phyloP scores from a whole-genome alignment of 1,284 basidiomycete species.

The Cryptococcus sp. region DNA sequence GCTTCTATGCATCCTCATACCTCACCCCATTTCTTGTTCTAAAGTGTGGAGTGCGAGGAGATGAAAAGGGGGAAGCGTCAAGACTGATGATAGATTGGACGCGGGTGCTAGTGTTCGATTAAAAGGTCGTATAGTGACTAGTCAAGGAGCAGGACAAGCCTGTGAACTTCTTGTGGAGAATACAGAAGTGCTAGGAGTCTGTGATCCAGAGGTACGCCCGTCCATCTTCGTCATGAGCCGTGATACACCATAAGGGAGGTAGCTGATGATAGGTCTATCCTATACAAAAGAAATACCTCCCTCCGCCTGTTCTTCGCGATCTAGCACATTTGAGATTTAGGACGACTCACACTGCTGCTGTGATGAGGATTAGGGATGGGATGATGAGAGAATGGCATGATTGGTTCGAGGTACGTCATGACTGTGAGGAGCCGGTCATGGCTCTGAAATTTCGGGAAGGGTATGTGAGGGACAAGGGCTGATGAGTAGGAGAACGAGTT shows the following conservation, averaged over 20 bases:
- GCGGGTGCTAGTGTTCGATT: constrained; percentile 64
- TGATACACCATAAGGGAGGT: too few relatives aligned
- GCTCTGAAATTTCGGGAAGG: neutral
- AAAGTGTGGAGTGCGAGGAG: neutral
- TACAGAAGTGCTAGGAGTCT: constrained; percentile 65
- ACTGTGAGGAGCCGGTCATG: neutral
- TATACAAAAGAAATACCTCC: constrained; percentile 76
- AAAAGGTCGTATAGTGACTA: constrained; percentile 61
- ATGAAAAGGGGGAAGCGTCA: neutral
- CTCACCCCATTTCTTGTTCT: neutral
- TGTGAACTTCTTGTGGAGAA: constrained; percentile 68
- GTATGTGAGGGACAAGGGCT: constrained; percentile 1
- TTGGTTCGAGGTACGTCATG: constrained; percentile 64
- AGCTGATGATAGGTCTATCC: constrained; percentile 61
- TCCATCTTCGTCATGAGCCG: neutral
- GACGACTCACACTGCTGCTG: constrained; percentile 63
- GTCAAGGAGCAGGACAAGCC: constrained; percentile 65
- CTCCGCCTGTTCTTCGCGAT: constrained; percentile 71
- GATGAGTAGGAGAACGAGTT: constrained; percentile 65
- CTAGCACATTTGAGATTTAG: constrained; percentile 78
- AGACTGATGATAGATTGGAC: neutral
- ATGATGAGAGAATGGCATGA: constrained; percentile 55
- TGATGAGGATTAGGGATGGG: constrained; percentile 66
- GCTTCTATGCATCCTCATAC: neutral
- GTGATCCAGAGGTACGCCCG: constrained; percentile 62